Base-by-base conservation (phyloP, 768 basidiomycete species). In the Lentinus brumalis region DNA sequence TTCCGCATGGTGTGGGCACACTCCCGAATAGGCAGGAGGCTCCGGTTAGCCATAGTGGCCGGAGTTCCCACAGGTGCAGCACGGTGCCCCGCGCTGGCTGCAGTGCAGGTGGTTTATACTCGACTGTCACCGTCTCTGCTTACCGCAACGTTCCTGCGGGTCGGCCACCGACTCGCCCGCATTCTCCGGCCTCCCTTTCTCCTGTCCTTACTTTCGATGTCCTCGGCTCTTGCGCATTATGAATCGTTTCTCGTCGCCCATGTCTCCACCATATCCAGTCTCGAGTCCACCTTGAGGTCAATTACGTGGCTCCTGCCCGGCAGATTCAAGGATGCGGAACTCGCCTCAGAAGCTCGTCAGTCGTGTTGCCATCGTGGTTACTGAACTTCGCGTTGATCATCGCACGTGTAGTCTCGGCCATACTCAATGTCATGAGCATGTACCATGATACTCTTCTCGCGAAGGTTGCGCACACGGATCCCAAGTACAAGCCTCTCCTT, bases 281-380 rank as follows among this genome's bases (percentile, higher is more conserved):
- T 98, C 66, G 96, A 98, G 75, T 93, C 91, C 16, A 86, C 90
- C 30, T 75, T 98, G 64, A 82, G 94, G 65, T 95, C 94, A 41
- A 76, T 98, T 59, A 95, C 94, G 49, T 98, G 96, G 95, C 87
- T 98, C 68, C 78, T 98, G 46, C 96, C 96, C 46, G 96, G 96
- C 61, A 84, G 95, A 65, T 98, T 98, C 83, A 94, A 94, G 76
- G 96, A 98, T 81, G 94, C 95, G 49, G 96, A 98, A 74, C 79
- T 98, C 52, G 95, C 92, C 61, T 94, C 94, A 12, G 96, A 98
- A 84, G 86, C 90, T 69, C 79, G 96, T 96, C 66, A 82, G 94
- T 91, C 62, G 57, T 57, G 52, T 62, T 53, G 51, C 59, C 29
- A 31, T 58, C 32, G 53, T 47, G 59, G 46, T 32, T 61, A 39